Base-by-base conservation (phyloP, 129 eudicot genomes). In the Artemisia annua region DNA sequence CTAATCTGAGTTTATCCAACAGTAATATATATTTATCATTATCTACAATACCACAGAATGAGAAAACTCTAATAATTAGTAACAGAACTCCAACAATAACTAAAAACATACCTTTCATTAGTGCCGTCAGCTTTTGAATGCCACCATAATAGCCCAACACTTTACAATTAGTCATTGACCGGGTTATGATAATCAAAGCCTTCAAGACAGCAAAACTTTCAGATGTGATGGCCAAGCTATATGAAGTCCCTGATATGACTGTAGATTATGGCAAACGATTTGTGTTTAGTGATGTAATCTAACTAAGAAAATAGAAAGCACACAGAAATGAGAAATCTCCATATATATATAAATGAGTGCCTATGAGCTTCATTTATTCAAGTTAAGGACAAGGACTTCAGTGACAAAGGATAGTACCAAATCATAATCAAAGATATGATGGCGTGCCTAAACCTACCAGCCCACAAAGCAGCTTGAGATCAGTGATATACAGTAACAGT, bases 71-170 rank as follows among this genome's bases (percentile, higher is more conserved):
- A 35, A 6, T 35, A 35, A 35, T 35, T 5, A 35, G 9, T 35
- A 35, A 5, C 44, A 6, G 61, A 39, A 50, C 59, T 24, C 16
- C 26, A 48, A 72, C 50, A 50, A 39, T 7, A 52, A 30, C 15
- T 70, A 46, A 53, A 19, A 13, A 14, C n/a, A 19, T 85, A 88
- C 97, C 99, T 83, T 95, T 95, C 91, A 95, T 82, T 74, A 95
- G 70, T 46, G 96, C 97, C 4, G 95, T 85, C 66, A 95, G 96
- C 79, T 95, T 91, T 73, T 83, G 99, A 77, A 88, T 84, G 44
- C 96, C 97, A 57, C 91, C 94, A 80, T 91, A 80, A 79, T 86
- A 88, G 78, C 99, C 97, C 79, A 95, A 83, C 50, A 88, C 96
- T 80, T 83, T 83, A 83, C 99, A 95, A 49, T 95, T 95, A 75